Percentiles rank a stretch among this genome's conserved stretches.
These are phyloP conservation scores for Rhododendron ovatum DNA, from an alignment of 148 eudicot species.

Conservation along the genomic window DNA sequence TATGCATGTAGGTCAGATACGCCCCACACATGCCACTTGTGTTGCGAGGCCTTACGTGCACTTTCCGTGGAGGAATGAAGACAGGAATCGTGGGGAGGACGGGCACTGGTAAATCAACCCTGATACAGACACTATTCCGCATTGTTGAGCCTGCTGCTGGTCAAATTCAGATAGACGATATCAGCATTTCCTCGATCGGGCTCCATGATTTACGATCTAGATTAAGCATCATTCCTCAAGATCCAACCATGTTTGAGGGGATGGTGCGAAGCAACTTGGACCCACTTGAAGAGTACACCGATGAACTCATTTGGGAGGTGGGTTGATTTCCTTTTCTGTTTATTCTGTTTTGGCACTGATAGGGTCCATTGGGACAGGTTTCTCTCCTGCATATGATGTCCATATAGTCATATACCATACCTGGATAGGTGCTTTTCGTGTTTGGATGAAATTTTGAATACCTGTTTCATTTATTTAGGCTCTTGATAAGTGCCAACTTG, in stretches of 20 bases:
- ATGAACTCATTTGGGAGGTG: constrained; percentile 65
- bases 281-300: constrained; percentile 55
- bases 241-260: constrained; percentile 70
- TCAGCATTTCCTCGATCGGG: constrained; percentile 41
- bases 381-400: not conserved
- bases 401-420: no score
- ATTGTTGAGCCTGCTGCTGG: constrained; percentile 57
- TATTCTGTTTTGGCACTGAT: no score
- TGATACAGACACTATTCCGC: constrained; percentile 57
- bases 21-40: constrained; percentile 57
- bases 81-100: constrained; percentile 59
- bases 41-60: constrained; percentile 50
- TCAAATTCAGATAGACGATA: constrained; percentile 40
- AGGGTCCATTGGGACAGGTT: not conserved
- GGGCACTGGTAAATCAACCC: constrained; percentile 67
- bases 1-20: constrained; percentile 38
- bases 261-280: constrained; percentile 59
- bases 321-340: not conserved
- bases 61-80: constrained; percentile 47
- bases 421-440: not conserved
- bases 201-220: constrained; percentile 58
- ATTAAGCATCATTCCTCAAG: constrained; percentile 64
- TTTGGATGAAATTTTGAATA: not conserved
- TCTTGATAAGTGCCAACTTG: constrained; percentile 90
- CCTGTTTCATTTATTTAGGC: constrained; percentile 34